These are phyloP conservation scores for Gossypium anomalum DNA, from an alignment of 345 rosid genomes.

Conservation along the genomic window DNA sequence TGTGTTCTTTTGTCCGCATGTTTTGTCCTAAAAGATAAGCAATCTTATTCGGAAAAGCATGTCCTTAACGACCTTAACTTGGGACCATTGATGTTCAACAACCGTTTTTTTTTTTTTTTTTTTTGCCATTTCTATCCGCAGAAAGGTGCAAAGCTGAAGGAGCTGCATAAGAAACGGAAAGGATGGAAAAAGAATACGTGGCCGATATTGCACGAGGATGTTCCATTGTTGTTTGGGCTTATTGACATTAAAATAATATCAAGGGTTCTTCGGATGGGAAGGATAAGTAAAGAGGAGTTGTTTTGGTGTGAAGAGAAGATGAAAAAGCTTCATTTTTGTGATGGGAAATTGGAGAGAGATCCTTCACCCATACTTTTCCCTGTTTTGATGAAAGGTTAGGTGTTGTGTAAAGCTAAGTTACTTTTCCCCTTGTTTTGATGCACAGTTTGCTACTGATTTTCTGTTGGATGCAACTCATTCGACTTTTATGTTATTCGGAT, in stretches of 20 bases:
- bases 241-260: conserved; percentile 60
- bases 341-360: conserved; percentile 68
- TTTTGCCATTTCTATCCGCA: conserved; percentile 26
- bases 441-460: no score
- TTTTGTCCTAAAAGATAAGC: no score
- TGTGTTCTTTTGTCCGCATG: no score
- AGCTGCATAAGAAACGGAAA: conserved; percentile 58
- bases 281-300: conserved; percentile 68
- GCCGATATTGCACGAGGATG: conserved; percentile 64
- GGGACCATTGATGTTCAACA: background rate
- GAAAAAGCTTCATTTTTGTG: conserved; percentile 58
- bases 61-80: no score
- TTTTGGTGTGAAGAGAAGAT: conserved; percentile 97
- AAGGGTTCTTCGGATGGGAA: conserved; percentile 69
- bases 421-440: background rate
- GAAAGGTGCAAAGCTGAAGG: conserved; percentile 71
- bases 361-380: conserved; percentile 84
- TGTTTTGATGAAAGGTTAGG: no score
- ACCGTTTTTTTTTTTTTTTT: background rate
- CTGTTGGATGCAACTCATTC: no score
- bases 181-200: conserved; percentile 78
- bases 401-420: conserved; percentile 29
- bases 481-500: no score
- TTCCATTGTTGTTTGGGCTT: conserved; percentile 61
- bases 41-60: no score